Percentiles rank a stretch among this genome's conserved stretches.
phyloP scores from a whole-genome alignment of 305 asterid species.

The Fraxinus nigra region DNA sequence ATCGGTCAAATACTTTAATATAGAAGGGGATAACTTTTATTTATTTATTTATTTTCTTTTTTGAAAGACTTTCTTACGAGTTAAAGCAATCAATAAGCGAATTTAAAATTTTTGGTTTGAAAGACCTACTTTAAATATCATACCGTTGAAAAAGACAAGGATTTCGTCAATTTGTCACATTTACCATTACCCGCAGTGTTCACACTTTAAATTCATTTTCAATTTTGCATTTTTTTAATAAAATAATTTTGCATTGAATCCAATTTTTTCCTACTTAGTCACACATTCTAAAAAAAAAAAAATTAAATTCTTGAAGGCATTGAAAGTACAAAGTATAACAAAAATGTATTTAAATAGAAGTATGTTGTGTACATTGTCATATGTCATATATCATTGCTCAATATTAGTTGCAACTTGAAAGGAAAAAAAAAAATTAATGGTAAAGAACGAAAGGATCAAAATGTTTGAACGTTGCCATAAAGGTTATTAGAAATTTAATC shows the following conservation, averaged over 20 bases:
- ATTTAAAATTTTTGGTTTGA: background rate
- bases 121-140: background rate
- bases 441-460: background rate
- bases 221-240: too few relatives aligned
- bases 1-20: background rate
- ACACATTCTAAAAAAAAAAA: too few relatives aligned
- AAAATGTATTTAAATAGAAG: too few relatives aligned
- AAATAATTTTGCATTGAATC: too few relatives aligned
- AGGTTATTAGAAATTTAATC: background rate
- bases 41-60: background rate
- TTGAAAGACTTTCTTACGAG: background rate
- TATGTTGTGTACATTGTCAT: too few relatives aligned
- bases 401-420: background rate
- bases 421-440: background rate
- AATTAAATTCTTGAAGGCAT: too few relatives aligned
- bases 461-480: background rate
- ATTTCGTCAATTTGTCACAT: background rate
- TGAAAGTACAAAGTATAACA: too few relatives aligned
- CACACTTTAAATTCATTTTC: background rate
- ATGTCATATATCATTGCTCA: too few relatives aligned
- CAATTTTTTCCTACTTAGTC: too few relatives aligned
- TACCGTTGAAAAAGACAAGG: background rate
- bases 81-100: background rate
- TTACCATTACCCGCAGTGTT: background rate
- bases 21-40: background rate